phyloP scores from a whole-genome alignment of 2,329 filamentous ascomycete genomes.

The Penicillium sp. region DNA sequence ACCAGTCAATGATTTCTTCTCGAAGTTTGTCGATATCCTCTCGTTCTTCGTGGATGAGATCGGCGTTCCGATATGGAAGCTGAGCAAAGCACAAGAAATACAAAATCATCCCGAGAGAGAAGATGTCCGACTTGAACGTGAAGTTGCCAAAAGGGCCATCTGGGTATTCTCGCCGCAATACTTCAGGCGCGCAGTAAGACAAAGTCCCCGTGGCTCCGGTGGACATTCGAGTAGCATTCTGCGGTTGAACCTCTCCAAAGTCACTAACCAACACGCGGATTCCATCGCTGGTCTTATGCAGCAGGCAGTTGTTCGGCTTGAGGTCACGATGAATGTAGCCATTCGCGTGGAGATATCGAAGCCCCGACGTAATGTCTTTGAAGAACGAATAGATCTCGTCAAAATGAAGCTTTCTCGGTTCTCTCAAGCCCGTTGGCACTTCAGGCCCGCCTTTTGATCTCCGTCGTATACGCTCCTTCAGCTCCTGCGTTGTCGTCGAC shows the following conservation, averaged over 20 bases:
- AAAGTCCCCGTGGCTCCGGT: slow-evolving; percentile 95
- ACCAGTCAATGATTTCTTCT: slow-evolving; percentile 84
- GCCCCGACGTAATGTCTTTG: slow-evolving; percentile 88
- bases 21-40: slow-evolving; percentile 87
- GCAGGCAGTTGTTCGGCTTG: slow-evolving; percentile 92
- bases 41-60: slow-evolving; percentile 84
- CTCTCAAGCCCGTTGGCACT: slow-evolving; percentile 57
- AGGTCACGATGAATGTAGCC: slow-evolving; percentile 96
- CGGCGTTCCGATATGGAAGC: slow-evolving; percentile 83
- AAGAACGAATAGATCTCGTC: slow-evolving; percentile 98
- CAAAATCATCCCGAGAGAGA: slow-evolving; percentile 96
- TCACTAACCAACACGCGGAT: slow-evolving; percentile 90
- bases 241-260: slow-evolving; percentile 93
- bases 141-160: slow-evolving; percentile 86
- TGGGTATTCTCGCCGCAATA: slow-evolving; percentile 68
- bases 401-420: slow-evolving; percentile 67
- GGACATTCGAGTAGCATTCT: slow-evolving; percentile 80
- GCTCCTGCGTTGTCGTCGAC: slow-evolving; percentile 72
- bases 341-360: slow-evolving; percentile 86
- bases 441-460: slow-evolving; percentile 79
- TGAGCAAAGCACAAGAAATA: slow-evolving; percentile 97
- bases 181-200: slow-evolving; percentile 96
- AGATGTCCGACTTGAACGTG: slow-evolving; percentile 96
- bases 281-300: slow-evolving; percentile 75
- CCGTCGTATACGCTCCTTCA: slow-evolving; percentile 86